Evolutionary conservation across 805 yeast genomes (phyloP).

Genomic region (Cyberlindnera mrakii): DNA sequence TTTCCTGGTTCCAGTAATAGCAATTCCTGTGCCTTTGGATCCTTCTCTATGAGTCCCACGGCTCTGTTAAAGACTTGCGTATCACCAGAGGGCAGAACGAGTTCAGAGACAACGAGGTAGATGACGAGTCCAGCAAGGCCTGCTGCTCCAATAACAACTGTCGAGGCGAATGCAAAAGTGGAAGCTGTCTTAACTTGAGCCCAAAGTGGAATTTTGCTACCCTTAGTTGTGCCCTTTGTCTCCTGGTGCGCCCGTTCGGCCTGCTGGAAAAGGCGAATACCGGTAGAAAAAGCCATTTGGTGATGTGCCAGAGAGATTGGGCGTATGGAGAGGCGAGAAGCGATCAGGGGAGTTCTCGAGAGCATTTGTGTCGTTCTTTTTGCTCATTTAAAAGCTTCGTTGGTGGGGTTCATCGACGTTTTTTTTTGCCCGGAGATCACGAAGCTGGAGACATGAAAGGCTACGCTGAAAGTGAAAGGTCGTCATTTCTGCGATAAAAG

Average conservation of each 20-base stretch:
- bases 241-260: neutral
- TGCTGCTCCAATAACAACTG: conserved; percentile 60
- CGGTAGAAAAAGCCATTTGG: conserved; percentile 2
- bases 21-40: conserved; percentile 49
- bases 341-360: no score
- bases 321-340: no score
- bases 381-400: no score
- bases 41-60: conserved; percentile 67
- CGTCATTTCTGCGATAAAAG: neutral
- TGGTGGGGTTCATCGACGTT: no score
- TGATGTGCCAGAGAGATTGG: no score
- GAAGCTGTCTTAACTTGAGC: conserved; percentile 47
- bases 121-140: conserved; percentile 64
- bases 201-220: conserved; percentile 35
- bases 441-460: neutral
- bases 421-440: no score
- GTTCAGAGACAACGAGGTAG: conserved; percentile 71
- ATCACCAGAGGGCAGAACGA: conserved; percentile 86
- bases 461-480: neutral
- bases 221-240: conserved; percentile 3
- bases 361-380: no score
- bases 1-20: conserved; percentile 42
- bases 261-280: conserved; percentile 1
- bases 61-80: conserved; percentile 87
- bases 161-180: conserved; percentile 55